Base-by-base conservation (phyloP, 352 stramenopile species). In the Phytopythium delawarense region DNA sequence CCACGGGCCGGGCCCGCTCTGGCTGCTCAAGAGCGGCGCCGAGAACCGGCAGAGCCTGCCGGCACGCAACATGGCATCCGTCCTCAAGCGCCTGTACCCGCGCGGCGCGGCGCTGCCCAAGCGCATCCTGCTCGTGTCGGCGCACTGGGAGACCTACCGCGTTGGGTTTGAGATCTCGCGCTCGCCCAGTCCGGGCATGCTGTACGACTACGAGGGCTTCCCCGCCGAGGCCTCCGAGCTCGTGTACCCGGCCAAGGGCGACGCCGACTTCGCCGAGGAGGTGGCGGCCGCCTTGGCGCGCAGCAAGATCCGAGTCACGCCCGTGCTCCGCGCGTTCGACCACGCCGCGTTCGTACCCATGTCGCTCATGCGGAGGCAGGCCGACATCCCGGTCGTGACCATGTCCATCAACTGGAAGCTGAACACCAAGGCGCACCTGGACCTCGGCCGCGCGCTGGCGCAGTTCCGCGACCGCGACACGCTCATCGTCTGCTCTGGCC, bases 131-230 rank as follows among this genome's bases (percentile, higher is more conserved):
- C 62, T 97, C n/a, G 67, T 97, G 53, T 90, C 80, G 9, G 91
- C 85, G 40, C 89, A 97, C 66, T 97, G 85, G 81, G 84, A 96
- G 64, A 73, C 69, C 6, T 78, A 81, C 54, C 61, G 70, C 15
- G 56, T 74, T 8, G 74, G 71, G n/a, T 77, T 82, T 45, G 72
- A 86, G 51, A 84, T 87, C 64, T 87, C 76, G 23, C 73, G 81
- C 25, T 70, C 75, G n/a, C 75, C 80, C 18, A 32, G 64, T 0
- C 80, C 79, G 32, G 63, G 62, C 18, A 82, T 98, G 63, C 63
- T 96, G 12, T 97, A 84, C 74, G 91, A 98, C 72, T 98, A 97
- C 68, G 83, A 85, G 65, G 87, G 87, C 7, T 97, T 97, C 61
- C 81, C 88, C 4, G 44, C 65, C 0, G 75, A 97, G 56, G 82